phyloP scores from a whole-genome alignment of 345 rosid species.

The Barbarea vulgaris region DNA sequence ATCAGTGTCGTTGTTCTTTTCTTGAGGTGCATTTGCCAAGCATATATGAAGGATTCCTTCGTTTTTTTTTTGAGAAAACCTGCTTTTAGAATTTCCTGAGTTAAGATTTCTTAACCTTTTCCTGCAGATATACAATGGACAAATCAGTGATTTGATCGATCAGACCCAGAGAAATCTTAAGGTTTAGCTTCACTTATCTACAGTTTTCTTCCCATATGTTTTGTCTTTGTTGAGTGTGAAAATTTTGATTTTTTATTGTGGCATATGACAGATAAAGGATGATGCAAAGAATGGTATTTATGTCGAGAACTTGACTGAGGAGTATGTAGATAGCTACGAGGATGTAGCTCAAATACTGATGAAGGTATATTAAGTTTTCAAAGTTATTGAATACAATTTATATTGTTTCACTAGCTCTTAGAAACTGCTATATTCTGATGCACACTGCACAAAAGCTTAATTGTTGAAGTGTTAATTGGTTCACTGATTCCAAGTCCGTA shows the following conservation, averaged over 20 bases:
- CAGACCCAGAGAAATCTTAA: slow-evolving; percentile 89
- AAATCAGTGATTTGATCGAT: slow-evolving; percentile 91
- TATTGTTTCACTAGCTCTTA: not conserved
- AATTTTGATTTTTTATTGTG: not conserved
- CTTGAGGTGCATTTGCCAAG: slow-evolving; percentile 65
- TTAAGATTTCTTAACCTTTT: not conserved
- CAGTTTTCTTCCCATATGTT: slow-evolving; percentile 7
- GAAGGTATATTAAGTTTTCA: slow-evolving; percentile 56
- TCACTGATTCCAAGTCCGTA: slow-evolving; percentile 14
- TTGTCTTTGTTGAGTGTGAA: not conserved
- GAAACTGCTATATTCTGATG: not conserved
- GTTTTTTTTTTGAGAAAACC: not conserved
- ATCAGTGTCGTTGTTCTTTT: slow-evolving; percentile 96
- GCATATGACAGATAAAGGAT: slow-evolving; percentile 67
- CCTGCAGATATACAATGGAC: slow-evolving; percentile 82
- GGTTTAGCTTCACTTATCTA: slow-evolving; percentile 45
- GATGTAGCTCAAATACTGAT: slow-evolving; percentile 81
- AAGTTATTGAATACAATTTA: slow-evolving; percentile 11
- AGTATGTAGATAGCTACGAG: slow-evolving; percentile 81
- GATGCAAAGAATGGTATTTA: slow-evolving; percentile 75
- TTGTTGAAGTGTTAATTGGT: not conserved
- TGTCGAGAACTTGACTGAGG: slow-evolving; percentile 87
- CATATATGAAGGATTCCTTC: slow-evolving; percentile 1
- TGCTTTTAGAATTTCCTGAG: not conserved
- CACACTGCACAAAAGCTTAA: not conserved